Base-by-base conservation (phyloP, 2,329 filamentous ascomycete species). In the Trichoderma brevicompactum region DNA sequence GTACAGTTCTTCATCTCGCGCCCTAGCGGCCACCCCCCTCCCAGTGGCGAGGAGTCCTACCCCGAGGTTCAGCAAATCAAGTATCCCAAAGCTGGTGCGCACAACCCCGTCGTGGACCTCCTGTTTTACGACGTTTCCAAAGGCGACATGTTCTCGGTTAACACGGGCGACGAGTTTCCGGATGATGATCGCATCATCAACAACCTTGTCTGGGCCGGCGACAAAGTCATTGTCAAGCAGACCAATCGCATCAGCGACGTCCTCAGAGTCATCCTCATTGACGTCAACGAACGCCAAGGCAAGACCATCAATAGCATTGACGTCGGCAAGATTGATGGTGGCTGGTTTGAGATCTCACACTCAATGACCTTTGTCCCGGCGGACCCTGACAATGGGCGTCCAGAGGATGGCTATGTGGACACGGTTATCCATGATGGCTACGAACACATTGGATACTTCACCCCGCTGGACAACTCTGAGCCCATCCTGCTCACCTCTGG, bases 281-380 rank as follows among this genome's bases (percentile, higher is more conserved):
- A 99, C 74, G 91, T 95, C 5, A 79, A 81, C 23, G 80, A 83
- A 3, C 89, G 92, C 54, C 88, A 85, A 19, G 94, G 92, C 36
- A 91, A 90, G 76, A 89, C 91, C 0, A 88, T 97, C 54, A 85
- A 94, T 68, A 90, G 88, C 19, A 85, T 92, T 55, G 88, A 99
- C 75, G 87, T 97, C 55, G 86, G 88, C 69, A 84, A 89, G 65
- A 82, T 97, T n/a, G 95, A 99, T 75, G 94, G 94, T 23, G 96
- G 95, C 40, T 99, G 95, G 95, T 94, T 97, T 72, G 95, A 99
- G 78, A 92, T 97, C 48, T 92, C 92, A 1, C 90, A 97, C 72
- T 87, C 89, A 48, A 97, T 94, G 3, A 88, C 82, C 13, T 98
- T 90, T 74, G 89, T 99, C 65, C 95, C 95, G 2, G 91, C 92